Evolutionary conservation across 78 protist genomes (phyloP), one percentile per base, ranked within the genome.

Genomic region (Dictyostelium firmibasis): DNA sequence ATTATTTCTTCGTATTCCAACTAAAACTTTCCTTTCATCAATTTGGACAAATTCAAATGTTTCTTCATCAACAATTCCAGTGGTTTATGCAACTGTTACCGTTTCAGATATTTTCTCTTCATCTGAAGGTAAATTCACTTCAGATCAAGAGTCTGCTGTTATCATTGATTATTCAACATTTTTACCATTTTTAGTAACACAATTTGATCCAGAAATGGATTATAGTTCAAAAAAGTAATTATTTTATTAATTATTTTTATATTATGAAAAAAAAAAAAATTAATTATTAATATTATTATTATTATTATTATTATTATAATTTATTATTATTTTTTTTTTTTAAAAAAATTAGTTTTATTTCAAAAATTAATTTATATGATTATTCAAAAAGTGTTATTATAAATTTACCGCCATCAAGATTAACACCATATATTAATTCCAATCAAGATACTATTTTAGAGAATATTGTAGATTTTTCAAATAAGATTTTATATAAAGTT

Each of bases 371-470:
- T 62, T 33, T 69, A 9, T 82, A 64, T 76, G 89, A 96, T 11
- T 84, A 31, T 78, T 8, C 94, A 69, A 74, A 78, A 18, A 41
- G 3, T 7, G 47, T 91, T 4, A 25, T 81, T 25, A 25, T 91
- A 20, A 95, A 95, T 83, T 70, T 91, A 72, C 93, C 97, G 67
- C 93, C 95, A 29, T 76, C 93, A 29, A 62, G 92, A 38, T 50
- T 72, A n/a, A 81, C 50, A 57, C 92, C 97, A 33, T 91, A 91
- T 81, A 84, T 92, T 23, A 70, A 84, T 53, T 70, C 84, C 18
- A 69, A 96, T 72, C 84, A 88, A 78, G 86, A 82, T 75, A 6
- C 10, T 4, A 78, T 84, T 33, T 91, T 67, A 36, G 14, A 74
- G 8, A 3, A 91, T 43, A 69, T 95, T 1, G 36, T 50, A 9